Conservation (phyloP, 2,329 filamentous ascomycete genomes). For the Colletotrichum sp. region DNA sequence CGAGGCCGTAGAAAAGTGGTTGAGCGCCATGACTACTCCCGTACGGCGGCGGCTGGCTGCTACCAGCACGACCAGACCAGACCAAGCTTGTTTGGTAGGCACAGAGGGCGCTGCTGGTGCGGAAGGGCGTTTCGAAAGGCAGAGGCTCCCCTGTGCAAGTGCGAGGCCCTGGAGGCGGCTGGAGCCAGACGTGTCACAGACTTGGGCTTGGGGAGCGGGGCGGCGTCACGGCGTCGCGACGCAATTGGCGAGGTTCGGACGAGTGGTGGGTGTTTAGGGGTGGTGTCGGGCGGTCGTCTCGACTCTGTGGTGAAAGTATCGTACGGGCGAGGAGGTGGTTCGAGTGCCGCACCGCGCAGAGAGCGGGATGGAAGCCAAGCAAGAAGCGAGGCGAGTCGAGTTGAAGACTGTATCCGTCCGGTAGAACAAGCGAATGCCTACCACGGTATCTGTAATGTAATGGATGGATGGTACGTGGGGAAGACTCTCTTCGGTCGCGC, state of each 20-base stretch:
- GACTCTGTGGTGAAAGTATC: neutral
- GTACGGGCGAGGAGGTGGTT: neutral
- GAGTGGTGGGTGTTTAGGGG: neutral
- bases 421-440: constrained; percentile 21
- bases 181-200: constrained; percentile 21
- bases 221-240: constrained; percentile 9
- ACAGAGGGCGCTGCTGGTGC: neutral
- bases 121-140: constrained; percentile 10
- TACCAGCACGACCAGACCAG: neutral
- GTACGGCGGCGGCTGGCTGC: neutral
- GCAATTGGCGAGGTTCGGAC: constrained; percentile 22
- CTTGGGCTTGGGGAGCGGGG: constrained; percentile 15
- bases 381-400: neutral
- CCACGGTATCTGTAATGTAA: neutral
- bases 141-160: neutral
- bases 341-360: neutral
- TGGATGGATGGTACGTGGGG: neutral
- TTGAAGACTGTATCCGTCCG: neutral
- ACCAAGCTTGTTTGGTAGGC: neutral
- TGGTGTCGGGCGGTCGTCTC: neutral
- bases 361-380: neutral
- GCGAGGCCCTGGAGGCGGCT: neutral
- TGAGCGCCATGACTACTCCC: constrained; percentile 9
- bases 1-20: constrained; percentile 14
- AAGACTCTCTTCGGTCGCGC: neutral